Evolutionary conservation across 495 filamentous ascomycete genomes (phyloP), one percentile per base, ranked within the genome.

Genomic region (Hypoxylon intermedium): DNA sequence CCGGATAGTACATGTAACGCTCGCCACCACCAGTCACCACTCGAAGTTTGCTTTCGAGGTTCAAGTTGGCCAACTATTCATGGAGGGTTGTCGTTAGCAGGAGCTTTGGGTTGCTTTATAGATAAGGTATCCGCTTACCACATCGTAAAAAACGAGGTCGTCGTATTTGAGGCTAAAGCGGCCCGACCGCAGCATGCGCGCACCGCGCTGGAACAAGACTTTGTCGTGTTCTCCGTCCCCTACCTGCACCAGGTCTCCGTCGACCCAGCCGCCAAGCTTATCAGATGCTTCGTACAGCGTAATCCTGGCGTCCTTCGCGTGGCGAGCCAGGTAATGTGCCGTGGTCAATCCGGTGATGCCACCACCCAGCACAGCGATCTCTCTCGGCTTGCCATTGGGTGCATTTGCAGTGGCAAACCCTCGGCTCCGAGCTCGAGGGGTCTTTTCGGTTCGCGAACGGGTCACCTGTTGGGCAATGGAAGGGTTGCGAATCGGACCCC

Each of bases 1-100:
- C 89, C 3, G 92, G 91, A 65, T 95, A 97, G 79, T 96, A 98
- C 44, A 98, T 82, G 70, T 82, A 98, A n/a, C 91, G 88, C 58
- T 87, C 87, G 47, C 68, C 67, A 9, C 84, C 78, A 5, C 44
- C 54, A 80, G 81, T 0, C 75, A 76, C 1, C 63, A 67, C 45
- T 78, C 83, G 19, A 68, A 94, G 58, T 55, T 91, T 78, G 40
- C 85, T 65, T 13, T 77, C 63, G 41, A 98, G 72, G 9, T 73
- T 79, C 13, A 97, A 74, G 9, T 84, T 77, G 28, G 75, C 62
- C 41, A 94, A 76, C 92, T 95, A 56, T n/a, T 28, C 19, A 48
- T 19, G 54, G 20, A 15, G 41, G 31, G 36, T 60, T 31, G 7
- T 4, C 4, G 33, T 56, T 36, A 53, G 51, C 46, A 6, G 20